These are phyloP conservation scores for Kwoniella dejecticola DNA, from an alignment of 768 basidiomycete genomes.

Conservation along the genomic window DNA sequence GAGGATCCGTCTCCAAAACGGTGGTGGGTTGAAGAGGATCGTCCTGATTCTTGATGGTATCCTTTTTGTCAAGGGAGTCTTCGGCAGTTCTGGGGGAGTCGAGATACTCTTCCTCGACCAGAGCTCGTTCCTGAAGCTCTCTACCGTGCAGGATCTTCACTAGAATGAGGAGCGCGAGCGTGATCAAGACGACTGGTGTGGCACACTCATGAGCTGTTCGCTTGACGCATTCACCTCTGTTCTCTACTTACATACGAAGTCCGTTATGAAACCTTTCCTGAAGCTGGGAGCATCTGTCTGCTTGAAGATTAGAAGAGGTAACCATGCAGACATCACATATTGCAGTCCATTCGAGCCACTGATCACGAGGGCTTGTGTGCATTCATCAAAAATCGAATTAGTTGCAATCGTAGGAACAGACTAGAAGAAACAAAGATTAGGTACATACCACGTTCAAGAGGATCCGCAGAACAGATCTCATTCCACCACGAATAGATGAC, in stretches of 20 bases:
- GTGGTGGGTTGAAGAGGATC: not conserved
- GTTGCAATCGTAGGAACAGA: not conserved
- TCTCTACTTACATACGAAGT: slow-evolving; percentile 10
- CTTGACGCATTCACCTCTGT: not conserved
- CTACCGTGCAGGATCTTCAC: slow-evolving; percentile 9
- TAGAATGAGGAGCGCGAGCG: slow-evolving; percentile 1
- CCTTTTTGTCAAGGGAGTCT: not conserved
- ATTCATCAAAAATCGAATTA: too few relatives aligned
- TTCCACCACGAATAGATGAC: slow-evolving; percentile 13
- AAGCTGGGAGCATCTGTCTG: slow-evolving; percentile 16
- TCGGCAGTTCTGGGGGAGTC: not conserved
- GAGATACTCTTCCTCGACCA: not conserved
- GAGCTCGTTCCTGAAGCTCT: not conserved
- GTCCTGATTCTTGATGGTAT: not conserved
- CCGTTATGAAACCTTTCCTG: slow-evolving; percentile 12
- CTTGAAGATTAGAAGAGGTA: slow-evolving; percentile 18
- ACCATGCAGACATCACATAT: slow-evolving; percentile 14
- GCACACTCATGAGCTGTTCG: not conserved
- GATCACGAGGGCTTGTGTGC: slow-evolving; percentile 14
- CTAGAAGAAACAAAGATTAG: not conserved
- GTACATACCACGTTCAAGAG: slow-evolving; percentile 10
- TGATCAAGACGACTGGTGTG: not conserved
- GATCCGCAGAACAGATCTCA: slow-evolving; percentile 13
- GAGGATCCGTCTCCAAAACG: too few relatives aligned
- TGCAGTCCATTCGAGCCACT: slow-evolving; percentile 4